Evolutionary conservation across 208 protist genomes (phyloP).

Genomic region (Trypanosoma lewisi): DNA sequence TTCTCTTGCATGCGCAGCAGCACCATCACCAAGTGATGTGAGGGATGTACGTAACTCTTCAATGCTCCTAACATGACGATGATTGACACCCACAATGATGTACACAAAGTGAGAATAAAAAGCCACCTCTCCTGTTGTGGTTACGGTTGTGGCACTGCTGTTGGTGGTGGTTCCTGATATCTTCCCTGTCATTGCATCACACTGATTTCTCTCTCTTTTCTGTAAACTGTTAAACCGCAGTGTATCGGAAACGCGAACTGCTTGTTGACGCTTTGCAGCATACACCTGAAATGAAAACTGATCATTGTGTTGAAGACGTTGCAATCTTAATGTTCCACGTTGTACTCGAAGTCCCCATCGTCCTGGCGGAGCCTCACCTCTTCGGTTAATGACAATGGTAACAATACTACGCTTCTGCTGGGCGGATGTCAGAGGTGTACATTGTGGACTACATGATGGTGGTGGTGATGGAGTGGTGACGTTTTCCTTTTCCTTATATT

Average conservation of each 20-base stretch:
- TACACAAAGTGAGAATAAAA: conserved; percentile 47
- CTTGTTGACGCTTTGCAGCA: conserved; percentile 53
- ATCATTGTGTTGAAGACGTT: conserved; percentile 48
- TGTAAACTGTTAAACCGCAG: conserved; percentile 25
- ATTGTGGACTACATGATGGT: conserved; percentile 24
- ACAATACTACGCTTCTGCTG: conserved; percentile 42
- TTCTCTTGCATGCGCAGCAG: conserved; percentile 8
- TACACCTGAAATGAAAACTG: conserved; percentile 76
- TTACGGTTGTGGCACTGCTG: no score
- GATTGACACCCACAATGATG: conserved; percentile 57
- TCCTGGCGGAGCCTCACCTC: conserved; percentile 24
- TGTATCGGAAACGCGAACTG: conserved; percentile 58
- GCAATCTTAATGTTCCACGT: conserved; percentile 47
- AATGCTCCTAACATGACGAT: conserved; percentile 22
- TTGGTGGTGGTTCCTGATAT: no score
- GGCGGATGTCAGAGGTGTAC: conserved; percentile 23
- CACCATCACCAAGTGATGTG: no score
- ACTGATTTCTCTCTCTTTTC: background rate
- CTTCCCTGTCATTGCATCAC: background rate
- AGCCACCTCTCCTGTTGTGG: background rate
- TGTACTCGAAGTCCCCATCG: conserved; percentile 77
- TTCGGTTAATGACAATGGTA: conserved; percentile 75
- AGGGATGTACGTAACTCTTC: conserved; percentile 20
- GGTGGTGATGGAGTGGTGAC: background rate
- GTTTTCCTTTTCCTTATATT: background rate